Evolutionary conservation across 306 rosid species (phyloP), one percentile per base, ranked within the genome.

Genomic region (Ceratonia siliqua): DNA sequence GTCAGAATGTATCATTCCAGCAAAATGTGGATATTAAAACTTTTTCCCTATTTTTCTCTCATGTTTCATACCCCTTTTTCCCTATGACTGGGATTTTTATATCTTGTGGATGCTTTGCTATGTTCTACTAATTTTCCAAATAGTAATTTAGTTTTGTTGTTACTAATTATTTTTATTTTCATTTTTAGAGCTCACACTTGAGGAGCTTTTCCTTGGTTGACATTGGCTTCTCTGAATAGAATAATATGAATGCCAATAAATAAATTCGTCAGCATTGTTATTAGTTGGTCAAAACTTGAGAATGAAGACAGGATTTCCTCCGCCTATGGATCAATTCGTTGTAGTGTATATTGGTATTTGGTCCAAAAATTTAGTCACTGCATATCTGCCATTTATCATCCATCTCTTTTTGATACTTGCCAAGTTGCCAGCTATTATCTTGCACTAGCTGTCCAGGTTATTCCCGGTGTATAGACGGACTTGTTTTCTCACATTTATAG

Each of bases 1-100:
- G 59, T 76, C 83, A 48, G 77, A 72, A 70, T 86, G 80, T 84
- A 67, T 76, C 77, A 58, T 79, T 82, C 86, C 88, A 78, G 86
- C 91, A 21, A 85, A 77, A 56, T 82, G 89, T 87, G 67, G 91
- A 79, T 87, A 72, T 77, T 75, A 11, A 5, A 30, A 62, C 49
- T 7, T 5, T 11, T 78, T 78, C 62, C 58, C 41, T 65, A 7
- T 39, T 68, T 68, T 39, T 21, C 22, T 38, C 56, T 39, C 63
- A 21, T 58, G 79, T 73, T 68, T 65, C 56, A 43, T 77, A 53
- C 62, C 65, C 65, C 27, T 68, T 76, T 45, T 48, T 61, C 74
- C n/a, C n/a, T 8, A 54, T 69, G 87, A 68, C 76, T 68, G 88
- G 81, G 17, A 43, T 58, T 59, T 70, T 63, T 73, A 68, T 79